Evolutionary conservation across 495 filamentous ascomycete genomes (phyloP), one percentile per base, ranked within the genome.

Genomic region (Annulohypoxylon moriforme): DNA sequence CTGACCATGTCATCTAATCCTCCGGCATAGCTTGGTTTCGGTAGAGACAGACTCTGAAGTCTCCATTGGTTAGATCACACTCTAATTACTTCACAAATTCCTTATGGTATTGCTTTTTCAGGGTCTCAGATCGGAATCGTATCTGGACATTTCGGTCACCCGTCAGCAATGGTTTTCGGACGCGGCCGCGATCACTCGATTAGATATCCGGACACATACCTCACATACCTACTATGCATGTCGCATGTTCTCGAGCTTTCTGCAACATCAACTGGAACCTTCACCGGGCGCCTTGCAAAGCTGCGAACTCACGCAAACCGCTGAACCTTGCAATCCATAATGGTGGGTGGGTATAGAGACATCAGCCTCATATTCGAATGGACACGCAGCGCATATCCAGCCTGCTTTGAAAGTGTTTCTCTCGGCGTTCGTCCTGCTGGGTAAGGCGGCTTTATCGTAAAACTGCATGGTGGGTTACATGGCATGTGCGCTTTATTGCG

Each of bases 381-480:
- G 63, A 60, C 62, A 27, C 33, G 29, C 25, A 49, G 27, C 67
- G 63, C 60, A 68, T 61, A 68, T 56, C 70, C 52, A 68, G 34
- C 65, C 61, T 63, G 24, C 42, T 46, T 63, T 31, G 40, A 56
- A 33, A 53, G 25, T 22, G 29, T 16, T 62, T 62, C 33, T 61
- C 52, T 73, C 63, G 67, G 72, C 67, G 63, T 61, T 60, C 31
- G 31, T 60, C 34, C 22, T 64, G 72, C 67, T 71, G 63, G 72
- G 72, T 74, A 74, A 74, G 72, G 72, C 67, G 67, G 72, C 72
- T 71, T 74, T 71, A 68, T 74, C 68, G 72, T 46, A 53, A 60
- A 64, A 46, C 62, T 67, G 68, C 68, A 44, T 55, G 49, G 49
- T 64, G 68, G 67, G 72, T 70, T 71, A 64, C 68, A 74, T 58